These are phyloP conservation scores for Cicer pinnatifidum DNA, from an alignment of 306 rosid genomes.

Conservation along the genomic window DNA sequence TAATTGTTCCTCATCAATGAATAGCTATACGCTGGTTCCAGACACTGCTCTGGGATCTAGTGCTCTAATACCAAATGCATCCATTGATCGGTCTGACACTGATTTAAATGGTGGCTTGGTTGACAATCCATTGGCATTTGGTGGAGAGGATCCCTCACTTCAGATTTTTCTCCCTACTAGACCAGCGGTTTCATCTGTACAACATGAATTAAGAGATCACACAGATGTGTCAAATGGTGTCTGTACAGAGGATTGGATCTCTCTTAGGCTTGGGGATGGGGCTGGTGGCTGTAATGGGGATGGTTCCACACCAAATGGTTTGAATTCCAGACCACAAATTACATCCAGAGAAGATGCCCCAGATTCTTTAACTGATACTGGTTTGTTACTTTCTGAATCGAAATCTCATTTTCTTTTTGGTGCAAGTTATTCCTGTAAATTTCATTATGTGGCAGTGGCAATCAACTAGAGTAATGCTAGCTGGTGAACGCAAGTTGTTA, in stretches of 20 bases:
- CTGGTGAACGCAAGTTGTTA: not conserved
- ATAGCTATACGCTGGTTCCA: conserved; percentile 70
- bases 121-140: conserved; percentile 84
- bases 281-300: conserved; percentile 63
- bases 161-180: conserved; percentile 96
- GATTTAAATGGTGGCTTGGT: conserved; percentile 83
- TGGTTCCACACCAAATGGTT: conserved; percentile 58
- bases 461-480: conserved; percentile 10
- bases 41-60: conserved; percentile 70
- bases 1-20: conserved; percentile 73
- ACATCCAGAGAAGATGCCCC: conserved; percentile 60
- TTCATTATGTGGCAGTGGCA: not conserved
- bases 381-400: conserved; percentile 60
- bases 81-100: conserved; percentile 61
- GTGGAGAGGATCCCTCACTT: conserved; percentile 89
- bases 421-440: conserved; percentile 9
- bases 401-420: not conserved
- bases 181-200: conserved; percentile 72
- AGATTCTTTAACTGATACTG: conserved; percentile 68
- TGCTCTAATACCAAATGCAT: conserved; percentile 58
- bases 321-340: conserved; percentile 61
- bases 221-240: conserved; percentile 80
- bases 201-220: conserved; percentile 74
- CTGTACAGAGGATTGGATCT: conserved; percentile 83
- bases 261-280: conserved; percentile 90